Evolutionary conservation across 345 rosid genomes (phyloP).

Genomic region (Litchi chinensis): DNA sequence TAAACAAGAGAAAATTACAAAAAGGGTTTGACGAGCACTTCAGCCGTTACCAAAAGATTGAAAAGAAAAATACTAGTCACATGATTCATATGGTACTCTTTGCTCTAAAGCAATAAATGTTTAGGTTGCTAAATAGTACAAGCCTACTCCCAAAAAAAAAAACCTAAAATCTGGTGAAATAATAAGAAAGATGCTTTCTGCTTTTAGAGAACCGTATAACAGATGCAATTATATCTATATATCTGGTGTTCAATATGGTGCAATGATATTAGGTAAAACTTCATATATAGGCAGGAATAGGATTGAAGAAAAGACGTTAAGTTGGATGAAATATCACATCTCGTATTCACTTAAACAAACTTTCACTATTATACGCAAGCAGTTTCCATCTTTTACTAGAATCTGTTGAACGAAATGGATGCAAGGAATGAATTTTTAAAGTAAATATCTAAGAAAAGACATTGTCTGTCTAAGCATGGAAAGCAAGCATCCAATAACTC

Average conservation of each 20-base stretch:
- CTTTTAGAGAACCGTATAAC: neutral
- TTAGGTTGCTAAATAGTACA: neutral
- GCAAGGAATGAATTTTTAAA: constrained; percentile 28
- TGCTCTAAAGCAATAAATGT: neutral
- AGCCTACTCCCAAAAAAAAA: neutral
- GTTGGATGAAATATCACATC: constrained; percentile 10
- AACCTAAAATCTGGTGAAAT: neutral
- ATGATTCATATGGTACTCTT: neutral
- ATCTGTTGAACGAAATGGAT: constrained; percentile 21
- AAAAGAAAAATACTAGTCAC: neutral
- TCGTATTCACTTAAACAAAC: neutral
- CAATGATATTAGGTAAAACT: neutral
- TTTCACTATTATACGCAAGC: neutral
- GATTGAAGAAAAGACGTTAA: neutral
- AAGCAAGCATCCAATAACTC: constrained; percentile 24
- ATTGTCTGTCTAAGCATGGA: constrained; percentile 41
- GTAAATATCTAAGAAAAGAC: constrained; percentile 44
- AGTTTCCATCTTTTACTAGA: neutral
- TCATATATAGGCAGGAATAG: neutral
- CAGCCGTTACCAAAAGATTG: neutral
- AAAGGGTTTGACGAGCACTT: neutral
- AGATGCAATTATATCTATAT: neutral
- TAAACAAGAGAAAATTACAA: neutral
- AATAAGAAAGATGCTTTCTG: neutral
- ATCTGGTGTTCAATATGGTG: neutral